Evolutionary conservation across 192 early-diverging fungal genomes (phyloP), one percentile per base, ranked within the genome.

Genomic region (Backusella psychrophila): DNA sequence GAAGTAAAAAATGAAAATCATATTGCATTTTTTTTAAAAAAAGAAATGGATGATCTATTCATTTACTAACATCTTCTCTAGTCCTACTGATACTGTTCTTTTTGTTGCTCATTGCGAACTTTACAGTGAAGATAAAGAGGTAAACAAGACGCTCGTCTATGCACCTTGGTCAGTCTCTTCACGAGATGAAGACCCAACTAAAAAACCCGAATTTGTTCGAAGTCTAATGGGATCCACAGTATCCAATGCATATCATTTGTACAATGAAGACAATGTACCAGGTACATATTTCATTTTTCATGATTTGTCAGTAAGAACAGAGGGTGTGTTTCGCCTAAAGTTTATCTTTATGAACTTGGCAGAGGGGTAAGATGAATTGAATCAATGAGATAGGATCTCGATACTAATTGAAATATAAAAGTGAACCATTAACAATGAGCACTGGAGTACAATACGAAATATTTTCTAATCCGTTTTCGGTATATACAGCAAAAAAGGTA

Each of bases 281-380:
- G 92, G 92, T 6, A 89, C 89, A 75, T 93, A 89, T 75, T 93
- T 93, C 84, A 88, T 89, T 44, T 93, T 92, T 74, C 89, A 91
- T 3, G 91, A 93, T 67, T 78, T 93, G 35, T 90, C 89, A 21
- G 91, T 93, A 29, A 83, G 92, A 8, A 90, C 90, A 7, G 91
- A 92, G 36, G 92, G 92, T 2, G 84, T 85, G 14, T 93, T 92
- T 59, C 85, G 85, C 0, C 80, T 93, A n/a, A 89, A 88, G 41
- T 93, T 93, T 72, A 84, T 84, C 38, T 80, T 93, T 23, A 86
- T 93, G 77, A 87, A 90, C 35, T 82, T 93, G 56, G 59, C 69
- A 14, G 56, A 35, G 29, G 15, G 42, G 21, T 56, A 63, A 19
- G 29, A 49, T 66, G 12, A 38, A 42, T 39, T 56, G 46, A 5